Evolutionary conservation across 164 flowering plant species (phyloP).

Genomic region (Umbellularia californica): DNA sequence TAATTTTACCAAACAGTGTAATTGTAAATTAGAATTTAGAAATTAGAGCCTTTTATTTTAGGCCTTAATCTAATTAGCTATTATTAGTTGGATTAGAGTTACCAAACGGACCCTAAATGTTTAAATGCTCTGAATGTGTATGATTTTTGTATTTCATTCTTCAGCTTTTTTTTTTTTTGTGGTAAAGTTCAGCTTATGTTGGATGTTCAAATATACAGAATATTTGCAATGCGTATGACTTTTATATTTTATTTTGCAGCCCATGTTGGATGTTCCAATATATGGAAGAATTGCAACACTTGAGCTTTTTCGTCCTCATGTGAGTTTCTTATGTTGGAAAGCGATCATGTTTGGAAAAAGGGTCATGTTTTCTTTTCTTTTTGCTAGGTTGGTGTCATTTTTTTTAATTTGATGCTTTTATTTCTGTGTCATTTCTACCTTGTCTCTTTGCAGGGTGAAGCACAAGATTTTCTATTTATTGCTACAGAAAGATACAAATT

Average conservation of each 20-base stretch:
- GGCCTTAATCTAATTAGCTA: background rate
- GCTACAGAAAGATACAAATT: constrained; percentile 96
- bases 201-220: no score
- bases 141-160: constrained; percentile 1
- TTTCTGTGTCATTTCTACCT: background rate
- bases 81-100: no score
- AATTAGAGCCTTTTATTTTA: background rate
- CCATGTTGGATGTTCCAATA: constrained; percentile 95
- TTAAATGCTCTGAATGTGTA: background rate
- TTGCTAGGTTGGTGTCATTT: background rate
- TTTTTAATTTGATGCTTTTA: background rate
- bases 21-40: no score
- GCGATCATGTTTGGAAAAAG: no score
- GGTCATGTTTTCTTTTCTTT: background rate
- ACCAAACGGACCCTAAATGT: background rate
- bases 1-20: no score
- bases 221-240: background rate
- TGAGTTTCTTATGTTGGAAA: constrained; percentile 36
- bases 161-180: constrained; percentile 39
- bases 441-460: constrained; percentile 66
- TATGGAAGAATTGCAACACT: constrained; percentile 99
- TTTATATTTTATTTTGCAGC: constrained; percentile 38
- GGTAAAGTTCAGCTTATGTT: constrained; percentile 43
- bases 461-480: constrained; percentile 89
- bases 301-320: constrained; percentile 97